Evolutionary conservation across 2,329 filamentous ascomycete species (phyloP).

Genomic region (Sporothrix variecibatus): DNA sequence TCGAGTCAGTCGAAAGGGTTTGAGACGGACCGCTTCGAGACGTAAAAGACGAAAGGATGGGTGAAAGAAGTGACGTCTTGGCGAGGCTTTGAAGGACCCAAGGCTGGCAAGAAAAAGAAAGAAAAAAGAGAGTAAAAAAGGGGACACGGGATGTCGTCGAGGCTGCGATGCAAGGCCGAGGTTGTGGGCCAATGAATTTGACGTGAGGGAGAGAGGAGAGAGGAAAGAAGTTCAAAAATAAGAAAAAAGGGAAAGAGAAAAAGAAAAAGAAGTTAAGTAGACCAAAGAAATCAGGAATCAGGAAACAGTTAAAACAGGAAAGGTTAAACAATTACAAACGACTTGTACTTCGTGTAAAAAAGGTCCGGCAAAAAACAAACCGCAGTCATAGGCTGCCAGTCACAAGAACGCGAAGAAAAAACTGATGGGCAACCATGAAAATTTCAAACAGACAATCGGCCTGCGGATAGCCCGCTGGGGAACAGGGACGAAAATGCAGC

Average conservation of each 20-base stretch:
- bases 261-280: not conserved
- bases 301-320: not conserved
- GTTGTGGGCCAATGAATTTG: not conserved
- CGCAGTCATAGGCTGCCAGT: slow-evolving; percentile 4
- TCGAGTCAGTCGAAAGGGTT: not conserved
- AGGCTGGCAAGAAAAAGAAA: not conserved
- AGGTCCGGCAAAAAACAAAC: not conserved
- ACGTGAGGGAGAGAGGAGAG: not conserved
- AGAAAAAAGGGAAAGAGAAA: not conserved
- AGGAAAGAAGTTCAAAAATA: not conserved
- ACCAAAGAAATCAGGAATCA: not conserved
- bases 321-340: not conserved
- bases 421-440: not conserved
- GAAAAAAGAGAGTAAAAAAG: not conserved
- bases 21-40: not conserved
- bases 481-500: not conserved
- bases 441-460: slow-evolving; percentile 6
- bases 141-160: slow-evolving; percentile 1
- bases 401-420: slow-evolving; percentile 9
- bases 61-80: slow-evolving; percentile 1
- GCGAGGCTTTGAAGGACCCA: not conserved
- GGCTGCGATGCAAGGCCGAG: slow-evolving; percentile 17
- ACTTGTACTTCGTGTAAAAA: not conserved
- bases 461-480: slow-evolving; percentile 13
- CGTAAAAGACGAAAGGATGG: not conserved